Percentiles rank a stretch among this genome's conserved stretches.
Evolutionary conservation across 2,329 filamentous ascomycete species (phyloP).

Genomic region (Thermomyces lanuginosus): DNA sequence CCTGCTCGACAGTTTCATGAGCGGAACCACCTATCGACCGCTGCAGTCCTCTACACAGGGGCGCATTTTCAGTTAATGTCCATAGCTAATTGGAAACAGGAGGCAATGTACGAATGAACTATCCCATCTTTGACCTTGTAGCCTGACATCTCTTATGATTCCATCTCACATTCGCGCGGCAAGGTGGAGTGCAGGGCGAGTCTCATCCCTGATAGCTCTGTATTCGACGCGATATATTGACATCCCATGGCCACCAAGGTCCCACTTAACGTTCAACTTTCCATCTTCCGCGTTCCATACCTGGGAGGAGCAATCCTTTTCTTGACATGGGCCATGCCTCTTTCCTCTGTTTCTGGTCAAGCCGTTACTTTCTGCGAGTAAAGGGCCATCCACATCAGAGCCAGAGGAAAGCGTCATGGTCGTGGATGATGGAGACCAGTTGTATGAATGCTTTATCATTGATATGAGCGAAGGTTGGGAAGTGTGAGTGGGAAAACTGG

Average conservation of each 20-base stretch:
- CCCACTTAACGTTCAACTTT: neutral
- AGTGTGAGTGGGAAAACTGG: no score
- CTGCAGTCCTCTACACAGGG: conserved; percentile 22
- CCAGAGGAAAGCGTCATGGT: no score
- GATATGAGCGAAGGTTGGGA: no score
- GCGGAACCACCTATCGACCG: conserved; percentile 16
- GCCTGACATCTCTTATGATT: conserved; percentile 1
- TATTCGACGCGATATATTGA: conserved; percentile 37
- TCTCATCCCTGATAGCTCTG: conserved; percentile 37
- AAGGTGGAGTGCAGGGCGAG: conserved; percentile 39
- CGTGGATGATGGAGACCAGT: no score
- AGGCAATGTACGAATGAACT: neutral
- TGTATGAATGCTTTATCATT: no score
- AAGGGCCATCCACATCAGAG: no score
- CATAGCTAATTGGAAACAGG: neutral
- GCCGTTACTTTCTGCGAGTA: no score
- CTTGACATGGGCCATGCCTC: no score
- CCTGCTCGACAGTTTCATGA: conserved; percentile 26
- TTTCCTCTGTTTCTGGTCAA: no score
- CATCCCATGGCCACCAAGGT: conserved; percentile 1
- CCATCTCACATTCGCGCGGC: conserved; percentile 26
- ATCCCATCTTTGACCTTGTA: neutral
- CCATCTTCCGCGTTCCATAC: no score
- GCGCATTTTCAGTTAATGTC: conserved; percentile 15
- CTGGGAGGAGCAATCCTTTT: no score